Percentiles rank a stretch among this genome's conserved stretches.
These are phyloP conservation scores for Solanum neorickii DNA, from an alignment of 257 asterid genomes.

Conservation along the genomic window DNA sequence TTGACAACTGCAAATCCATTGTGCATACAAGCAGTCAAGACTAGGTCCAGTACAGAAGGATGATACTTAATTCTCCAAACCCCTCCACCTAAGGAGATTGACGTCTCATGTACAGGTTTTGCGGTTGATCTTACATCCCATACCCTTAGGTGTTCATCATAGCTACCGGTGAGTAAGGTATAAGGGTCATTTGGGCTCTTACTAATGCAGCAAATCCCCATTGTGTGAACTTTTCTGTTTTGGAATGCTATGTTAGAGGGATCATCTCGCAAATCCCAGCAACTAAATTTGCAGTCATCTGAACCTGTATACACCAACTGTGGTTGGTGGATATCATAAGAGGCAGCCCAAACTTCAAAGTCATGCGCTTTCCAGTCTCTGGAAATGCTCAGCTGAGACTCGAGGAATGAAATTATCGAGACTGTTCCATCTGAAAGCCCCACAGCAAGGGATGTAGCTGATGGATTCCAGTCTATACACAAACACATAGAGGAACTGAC, in stretches of 20 bases:
- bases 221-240: constrained; percentile 49
- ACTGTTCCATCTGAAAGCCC: constrained; percentile 84
- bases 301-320: constrained; percentile 62
- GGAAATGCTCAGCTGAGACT: constrained; percentile 30
- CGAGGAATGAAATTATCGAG: constrained; percentile 49
- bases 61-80: constrained; percentile 95
- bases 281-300: constrained; percentile 83
- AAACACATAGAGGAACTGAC: constrained; percentile 79
- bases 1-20: constrained; percentile 63
- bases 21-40: constrained; percentile 85
- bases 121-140: constrained; percentile 81
- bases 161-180: constrained; percentile 66
- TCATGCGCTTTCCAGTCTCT: constrained; percentile 86
- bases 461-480: constrained; percentile 73
- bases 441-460: constrained; percentile 59
- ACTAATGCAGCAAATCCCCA: constrained; percentile 81
- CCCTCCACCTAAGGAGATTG: constrained; percentile 49
- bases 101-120: constrained; percentile 39
- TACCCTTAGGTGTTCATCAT: constrained; percentile 66
- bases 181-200: constrained; percentile 65
- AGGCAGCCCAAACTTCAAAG: constrained; percentile 82
- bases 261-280: constrained; percentile 81
- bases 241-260: constrained; percentile 53
- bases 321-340: constrained; percentile 77
- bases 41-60: constrained; percentile 41